Conservation (phyloP, 1,139 yeast species). For the Entelexis paramagnoliae region DNA sequence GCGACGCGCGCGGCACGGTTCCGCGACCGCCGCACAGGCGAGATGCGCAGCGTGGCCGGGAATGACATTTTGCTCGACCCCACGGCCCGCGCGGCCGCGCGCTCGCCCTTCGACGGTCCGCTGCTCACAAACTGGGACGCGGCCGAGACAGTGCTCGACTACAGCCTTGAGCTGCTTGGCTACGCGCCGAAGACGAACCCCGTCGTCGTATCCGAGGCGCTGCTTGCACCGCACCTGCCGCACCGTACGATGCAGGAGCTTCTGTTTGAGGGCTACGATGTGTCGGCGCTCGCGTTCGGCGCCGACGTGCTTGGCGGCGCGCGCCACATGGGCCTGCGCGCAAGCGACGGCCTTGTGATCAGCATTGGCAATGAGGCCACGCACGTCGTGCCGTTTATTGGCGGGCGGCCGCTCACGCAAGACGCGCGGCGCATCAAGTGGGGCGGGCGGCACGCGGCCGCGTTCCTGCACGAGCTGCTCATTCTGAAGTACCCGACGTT, state of each 20-base stretch:
- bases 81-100: conserved; percentile 54
- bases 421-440: conserved; percentile 77
- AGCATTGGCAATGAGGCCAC: conserved; percentile 79
- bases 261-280: conserved; percentile 44
- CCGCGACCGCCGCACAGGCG: conserved; percentile 63
- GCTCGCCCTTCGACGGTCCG: conserved; percentile 79
- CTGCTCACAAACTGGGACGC: conserved; percentile 88
- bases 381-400: conserved; percentile 66
- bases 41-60: conserved; percentile 65
- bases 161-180: conserved; percentile 67
- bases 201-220: conserved; percentile 55
- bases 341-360: conserved; percentile 57
- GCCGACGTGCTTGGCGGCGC: conserved; percentile 38
- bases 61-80: conserved; percentile 69
- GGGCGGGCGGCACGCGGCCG: conserved; percentile 75
- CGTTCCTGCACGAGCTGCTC: conserved; percentile 52
- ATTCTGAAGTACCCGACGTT: conserved; percentile 84
- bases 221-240: conserved; percentile 57
- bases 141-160: conserved; percentile 71
- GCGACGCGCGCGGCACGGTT: conserved; percentile 63
- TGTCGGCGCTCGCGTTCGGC: conserved; percentile 70
- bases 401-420: conserved; percentile 49
- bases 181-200: conserved; percentile 38
- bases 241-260: conserved; percentile 27
- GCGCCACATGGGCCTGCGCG: conserved; percentile 23